Base-by-base conservation (phyloP, 2,329 filamentous ascomycete species). In the Nemania serpens region DNA sequence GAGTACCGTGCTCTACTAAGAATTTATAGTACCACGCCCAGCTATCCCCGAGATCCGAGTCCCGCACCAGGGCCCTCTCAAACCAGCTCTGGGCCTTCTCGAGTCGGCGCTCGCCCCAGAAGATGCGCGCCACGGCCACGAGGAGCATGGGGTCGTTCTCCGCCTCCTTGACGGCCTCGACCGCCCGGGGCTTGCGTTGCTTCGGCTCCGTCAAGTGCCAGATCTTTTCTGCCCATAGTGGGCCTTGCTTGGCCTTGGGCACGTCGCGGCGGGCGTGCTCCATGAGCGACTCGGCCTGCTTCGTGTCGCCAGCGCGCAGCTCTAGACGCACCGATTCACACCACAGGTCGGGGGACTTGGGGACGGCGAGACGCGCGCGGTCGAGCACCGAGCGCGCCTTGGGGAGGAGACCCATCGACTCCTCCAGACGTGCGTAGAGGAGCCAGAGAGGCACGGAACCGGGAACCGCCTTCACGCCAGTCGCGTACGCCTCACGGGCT, bases 11-110 rank as follows among this genome's bases (percentile, higher is more conserved):
- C 81, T 97, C 91, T 68, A 88, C 75, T 66, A 98, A 73, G 75
- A 98, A 99, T 75, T 94, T 93, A 76, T 93, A 95, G 76, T 97
- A 99, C 94, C 94, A 99, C 18, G 93, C 94, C 96, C 96, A 99
- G 11, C 88, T 91, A 78, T 99, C 96, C 52, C 95, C 95, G 52
- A 87, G 79, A 74, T 98, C 93, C 37, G 89, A 87, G 71, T 99
- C 93, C 12, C 95, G 81, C 55, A 97, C 82, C 58, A 97, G 88
- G 0, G 95, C 95, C 77, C 96, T 97, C 77, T 97, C 93, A 75
- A 99, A 99, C 95, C 95, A 99, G 66, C 87, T 93, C 76, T 93
- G 90, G 2, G 95, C 94, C 76, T 97, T 97, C 68, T 98, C 95
- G 22, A 99, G 82, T 73, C 89, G 89, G 58, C 95, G 85, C 78